Evolutionary conservation across 1,284 basidiomycete genomes (phyloP), one percentile per base, ranked within the genome.

Genomic region (Fomitopsis schrenkii): DNA sequence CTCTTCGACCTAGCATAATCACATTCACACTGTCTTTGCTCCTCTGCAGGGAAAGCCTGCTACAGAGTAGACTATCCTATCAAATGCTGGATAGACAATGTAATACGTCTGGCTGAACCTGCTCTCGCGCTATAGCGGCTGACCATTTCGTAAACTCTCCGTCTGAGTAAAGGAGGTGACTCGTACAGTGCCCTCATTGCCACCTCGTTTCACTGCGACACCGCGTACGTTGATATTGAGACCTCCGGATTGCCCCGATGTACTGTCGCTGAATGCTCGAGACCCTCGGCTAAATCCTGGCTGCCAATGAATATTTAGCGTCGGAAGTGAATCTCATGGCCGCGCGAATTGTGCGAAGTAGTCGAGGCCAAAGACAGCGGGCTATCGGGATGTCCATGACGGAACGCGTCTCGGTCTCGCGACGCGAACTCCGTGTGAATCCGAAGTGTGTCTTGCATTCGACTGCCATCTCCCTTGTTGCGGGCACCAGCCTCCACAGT

Each of bases 21-120:
- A 36, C 52, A 19, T 3, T 12, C 35, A 38, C 35, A 45, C 12
- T 10, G 14, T 42, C 41, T 52, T 28, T 14, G 19, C 41, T 44
- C 44, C 10, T 12, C 8, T 44, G 15, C 44, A 75, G 72, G 72
- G 72, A 67, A 74, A 70, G 67, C 66, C 69, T 52, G 58, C 66
- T 22, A 67, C 57, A 57, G 66, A 68, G 66, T 66, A 65, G 62
- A 64, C 44, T 57, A 33, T 60, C 57, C 28, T 55, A 44, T 48
- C 60, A 59, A 41, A 59, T 60, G 56, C 44, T 41, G 36, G 60
- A 59, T 59, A 60, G 62, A 61, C 53, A 66, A 66, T 66, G 58
- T 63, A 66, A 63, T 63, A 41, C 45, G 55, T 55, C 41, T 33
- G 42, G 45, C 15, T 61, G 58, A 58, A 38, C 33, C 22, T 6